Evolutionary conservation across 805 yeast genomes (phyloP).

Genomic region (Pichia ethanolica): DNA sequence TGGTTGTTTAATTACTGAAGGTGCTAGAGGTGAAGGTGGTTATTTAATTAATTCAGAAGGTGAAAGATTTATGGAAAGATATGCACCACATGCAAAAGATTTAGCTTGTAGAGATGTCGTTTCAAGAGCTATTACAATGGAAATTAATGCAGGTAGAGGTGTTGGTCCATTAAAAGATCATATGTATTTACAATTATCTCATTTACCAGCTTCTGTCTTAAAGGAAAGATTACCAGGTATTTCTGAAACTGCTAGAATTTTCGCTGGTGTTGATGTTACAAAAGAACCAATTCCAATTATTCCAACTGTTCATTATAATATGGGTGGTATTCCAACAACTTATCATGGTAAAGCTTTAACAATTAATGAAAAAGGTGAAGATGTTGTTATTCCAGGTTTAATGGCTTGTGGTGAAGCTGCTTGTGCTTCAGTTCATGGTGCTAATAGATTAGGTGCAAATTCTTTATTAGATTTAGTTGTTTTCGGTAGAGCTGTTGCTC

Average conservation of each 20-base stretch:
- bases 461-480: constrained; percentile 93
- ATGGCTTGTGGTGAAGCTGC: constrained; percentile 99
- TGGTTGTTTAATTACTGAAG: constrained; percentile 97
- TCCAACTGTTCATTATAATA: constrained; percentile 98
- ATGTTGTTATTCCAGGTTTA: constrained; percentile 85
- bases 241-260: constrained; percentile 95
- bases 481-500: constrained; percentile 97
- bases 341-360: constrained; percentile 94
- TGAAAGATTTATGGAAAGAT: constrained; percentile 99
- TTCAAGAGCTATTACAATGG: constrained; percentile 97
- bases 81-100: constrained; percentile 98
- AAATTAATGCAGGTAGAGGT: constrained; percentile 98
- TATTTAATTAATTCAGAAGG: constrained; percentile 93
- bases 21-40: constrained; percentile 99
- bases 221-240: constrained; percentile 98
- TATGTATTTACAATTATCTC: constrained; percentile 88
- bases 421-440: constrained; percentile 98
- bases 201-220: constrained; percentile 84
- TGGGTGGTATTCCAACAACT: constrained; percentile 99
- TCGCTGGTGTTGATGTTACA: constrained; percentile 98
- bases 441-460: constrained; percentile 98
- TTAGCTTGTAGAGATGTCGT: constrained; percentile 98
- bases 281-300: constrained; percentile 98
- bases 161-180: constrained; percentile 96
- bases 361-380: constrained; percentile 79